phyloP scores from a whole-genome alignment of 352 stramenopile genomes.

The Pythium plurisporium region DNA sequence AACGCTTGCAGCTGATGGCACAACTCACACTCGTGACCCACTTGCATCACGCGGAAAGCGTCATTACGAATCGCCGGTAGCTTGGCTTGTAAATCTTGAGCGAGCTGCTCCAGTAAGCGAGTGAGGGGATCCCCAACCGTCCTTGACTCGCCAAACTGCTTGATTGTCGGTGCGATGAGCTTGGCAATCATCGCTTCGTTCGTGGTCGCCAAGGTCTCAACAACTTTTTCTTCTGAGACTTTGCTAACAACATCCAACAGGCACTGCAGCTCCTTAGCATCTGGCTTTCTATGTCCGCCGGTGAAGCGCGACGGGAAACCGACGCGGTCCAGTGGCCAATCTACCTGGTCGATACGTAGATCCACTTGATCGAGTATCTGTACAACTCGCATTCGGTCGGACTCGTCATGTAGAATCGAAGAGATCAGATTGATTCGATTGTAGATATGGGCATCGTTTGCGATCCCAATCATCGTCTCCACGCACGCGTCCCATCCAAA shows the following conservation, averaged over 20 bases:
- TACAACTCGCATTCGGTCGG: not conserved
- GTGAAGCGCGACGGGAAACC: no score
- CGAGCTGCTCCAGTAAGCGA: not conserved
- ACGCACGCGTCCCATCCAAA: slow-evolving; percentile 8
- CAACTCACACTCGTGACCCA: slow-evolving; percentile 4
- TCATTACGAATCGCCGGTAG: not conserved
- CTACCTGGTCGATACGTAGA: not conserved
- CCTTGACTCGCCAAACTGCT: not conserved
- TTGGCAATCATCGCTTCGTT: not conserved
- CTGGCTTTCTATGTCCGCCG: no score
- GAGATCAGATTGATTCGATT: slow-evolving; percentile 1
- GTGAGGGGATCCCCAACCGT: not conserved
- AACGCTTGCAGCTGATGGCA: slow-evolving; percentile 3
- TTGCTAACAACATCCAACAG: not conserved
- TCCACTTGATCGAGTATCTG: not conserved
- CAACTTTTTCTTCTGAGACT: no score
- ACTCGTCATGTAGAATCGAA: not conserved
- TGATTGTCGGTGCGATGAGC: not conserved
- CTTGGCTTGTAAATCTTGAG: not conserved
- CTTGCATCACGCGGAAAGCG: not conserved
- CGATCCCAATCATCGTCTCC: not conserved
- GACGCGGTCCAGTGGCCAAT: no score
- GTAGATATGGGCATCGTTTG: not conserved
- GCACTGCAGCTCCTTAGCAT: not conserved
- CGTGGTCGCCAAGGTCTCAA: not conserved